Evolutionary conservation across 306 rosid species (phyloP), one percentile per base, ranked within the genome.

Genomic region (Rubus parviflorus): DNA sequence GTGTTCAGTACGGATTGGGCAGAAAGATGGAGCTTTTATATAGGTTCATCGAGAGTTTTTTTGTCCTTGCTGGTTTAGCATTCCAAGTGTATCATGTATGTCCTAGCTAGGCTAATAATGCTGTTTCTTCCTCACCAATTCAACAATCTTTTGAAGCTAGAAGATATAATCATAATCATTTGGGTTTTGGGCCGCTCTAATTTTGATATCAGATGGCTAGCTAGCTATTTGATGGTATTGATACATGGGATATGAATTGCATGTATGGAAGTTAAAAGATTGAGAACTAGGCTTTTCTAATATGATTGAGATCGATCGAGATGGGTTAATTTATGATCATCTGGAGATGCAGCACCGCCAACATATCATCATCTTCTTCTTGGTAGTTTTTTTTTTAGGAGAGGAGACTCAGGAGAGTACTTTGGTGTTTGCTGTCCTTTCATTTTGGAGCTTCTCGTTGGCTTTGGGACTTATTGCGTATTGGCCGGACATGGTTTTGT

Each of bases 1-100:
- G 70, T 65, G 70, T 15, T 65, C 70, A 12, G 87, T 85, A 85
- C 87, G 78, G 80, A 41, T 42, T 85, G 57, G 76, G 79, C 85
- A 80, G 77, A 63, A 66, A 80, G 86, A 83, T 37, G 35, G 23
- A 65, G 88, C 85, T 91, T 80, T 89, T 82, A 84, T 88, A 81
- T 65, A 86, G 85, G 89, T 81, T 77, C 70, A 65, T 65, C 84
- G 80, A 62, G 90, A 82, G 45, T 83, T 46, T 72, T 30, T 85
- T 80, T 82, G 84, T 82, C 86, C 83, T 72, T 37, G 68, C 49
- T 66, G 58, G 76, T 65, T 70, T 77, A 65, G 58, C 67, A 35
- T 63, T 63, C 45, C 43, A 37, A 58, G 68, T 58, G 73, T 52
- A 77, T 74, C 46, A 62, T 62, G 20, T 22, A 35, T 66, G 19